A percentile compares a stretch with the other conserved stretches of the same genome.
These are phyloP conservation scores for Suillus variegatus DNA, from an alignment of 768 basidiomycete species.

Conservation along the genomic window DNA sequence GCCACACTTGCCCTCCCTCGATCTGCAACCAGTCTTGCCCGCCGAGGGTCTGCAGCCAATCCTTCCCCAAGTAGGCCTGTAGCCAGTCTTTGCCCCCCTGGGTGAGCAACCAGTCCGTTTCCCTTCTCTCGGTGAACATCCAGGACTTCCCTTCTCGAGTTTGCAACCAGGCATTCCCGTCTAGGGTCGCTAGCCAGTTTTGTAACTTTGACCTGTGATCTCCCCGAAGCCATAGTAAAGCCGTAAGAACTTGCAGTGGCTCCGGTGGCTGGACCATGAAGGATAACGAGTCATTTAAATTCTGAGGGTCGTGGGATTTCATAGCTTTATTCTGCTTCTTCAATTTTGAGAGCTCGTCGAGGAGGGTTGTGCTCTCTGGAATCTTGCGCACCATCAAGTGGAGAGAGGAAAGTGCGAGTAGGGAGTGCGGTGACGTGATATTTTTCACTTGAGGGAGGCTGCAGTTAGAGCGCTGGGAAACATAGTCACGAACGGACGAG, in stretches of 20 bases:
- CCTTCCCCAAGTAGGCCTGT: no score
- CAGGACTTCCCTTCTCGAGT: neutral
- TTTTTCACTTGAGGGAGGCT: neutral
- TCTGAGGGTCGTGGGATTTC: neutral
- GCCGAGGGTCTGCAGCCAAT: no score
- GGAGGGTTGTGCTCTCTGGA: neutral
- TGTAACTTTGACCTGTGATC: neutral
- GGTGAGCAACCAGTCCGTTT: neutral
- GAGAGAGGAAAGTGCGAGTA: neutral
- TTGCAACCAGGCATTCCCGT: neutral
- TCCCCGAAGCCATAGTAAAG: neutral
- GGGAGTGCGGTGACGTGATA: neutral
- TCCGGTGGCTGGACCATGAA: neutral
- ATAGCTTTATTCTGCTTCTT: neutral
- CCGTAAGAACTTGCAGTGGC: neutral
- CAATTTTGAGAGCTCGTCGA: neutral
- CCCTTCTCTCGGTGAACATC: neutral
- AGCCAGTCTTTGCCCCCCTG: neutral
- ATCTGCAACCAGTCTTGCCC: no score
- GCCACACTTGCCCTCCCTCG: no score
- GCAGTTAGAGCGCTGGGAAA: neutral
- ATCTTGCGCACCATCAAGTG: neutral
- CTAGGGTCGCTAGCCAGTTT: neutral
- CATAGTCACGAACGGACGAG: neutral
- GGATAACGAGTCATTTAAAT: neutral